Conservation (phyloP, 257 asterid genomes). For the Eustoma russellianum region DNA sequence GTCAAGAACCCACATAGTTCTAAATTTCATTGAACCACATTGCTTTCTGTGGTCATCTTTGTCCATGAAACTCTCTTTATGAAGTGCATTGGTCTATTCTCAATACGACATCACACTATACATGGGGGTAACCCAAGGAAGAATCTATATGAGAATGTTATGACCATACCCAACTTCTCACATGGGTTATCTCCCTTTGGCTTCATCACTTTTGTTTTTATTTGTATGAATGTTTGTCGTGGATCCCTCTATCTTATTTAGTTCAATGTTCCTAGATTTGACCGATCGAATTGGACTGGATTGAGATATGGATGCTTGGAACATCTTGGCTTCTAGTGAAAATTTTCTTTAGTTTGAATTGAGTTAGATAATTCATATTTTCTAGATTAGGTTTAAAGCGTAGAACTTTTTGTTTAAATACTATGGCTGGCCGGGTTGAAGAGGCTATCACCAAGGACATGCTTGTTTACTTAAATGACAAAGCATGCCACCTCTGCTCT, state of each 20-base stretch:
- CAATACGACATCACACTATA: slow-evolving; percentile 11
- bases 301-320: slow-evolving; percentile 35
- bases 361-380: too few species aligned
- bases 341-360: too few species aligned
- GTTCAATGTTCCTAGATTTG: slow-evolving; percentile 22
- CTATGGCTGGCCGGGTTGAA: too few species aligned
- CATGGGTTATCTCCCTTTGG: slow-evolving; percentile 30
- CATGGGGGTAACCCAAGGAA: slow-evolving; percentile 1
- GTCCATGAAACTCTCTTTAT: too few species aligned
- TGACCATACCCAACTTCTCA: slow-evolving; percentile 36
- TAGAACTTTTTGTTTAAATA: too few species aligned
- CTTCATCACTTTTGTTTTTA: slow-evolving; percentile 31
- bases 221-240: background rate
- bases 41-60: too few species aligned
- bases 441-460: too few species aligned
- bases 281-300: slow-evolving; percentile 25
- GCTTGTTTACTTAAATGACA: too few species aligned
- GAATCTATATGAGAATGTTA: slow-evolving; percentile 14
- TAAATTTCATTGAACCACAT: too few species aligned
- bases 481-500: too few species aligned
- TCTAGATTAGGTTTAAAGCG: too few species aligned
- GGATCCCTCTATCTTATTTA: slow-evolving; percentile 6
- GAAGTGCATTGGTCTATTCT: slow-evolving; percentile 26
- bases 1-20: too few species aligned
- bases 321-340: slow-evolving; percentile 36